Base-by-base conservation (phyloP, 768 basidiomycete genomes). In the Trametes coccinea region DNA sequence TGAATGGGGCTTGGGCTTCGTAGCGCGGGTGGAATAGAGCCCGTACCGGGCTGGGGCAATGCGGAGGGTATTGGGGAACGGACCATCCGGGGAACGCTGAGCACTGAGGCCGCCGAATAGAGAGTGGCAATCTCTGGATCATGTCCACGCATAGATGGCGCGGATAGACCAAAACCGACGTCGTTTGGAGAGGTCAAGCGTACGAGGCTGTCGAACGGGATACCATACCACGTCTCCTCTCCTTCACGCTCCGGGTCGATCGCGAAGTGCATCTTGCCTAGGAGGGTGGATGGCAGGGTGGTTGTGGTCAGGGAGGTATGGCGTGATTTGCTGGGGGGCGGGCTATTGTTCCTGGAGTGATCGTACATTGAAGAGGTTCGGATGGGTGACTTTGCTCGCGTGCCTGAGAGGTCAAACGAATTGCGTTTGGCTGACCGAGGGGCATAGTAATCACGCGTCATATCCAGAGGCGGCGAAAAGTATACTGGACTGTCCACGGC, bases 71-170 rank as follows among this genome's bases (percentile, higher is more conserved):
- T 67, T 2, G 79, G 74, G 16, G 78, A 72, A 39, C 74, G 75
- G 30, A 70, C 45, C 45, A 75, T 77, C 27, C 76, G 73, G 5
- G 88, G 83, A 31, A 92, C 81, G 30, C 88, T 89, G 75, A 86
- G 83, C 27, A 93, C 78, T 2, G 89, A 91, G 5, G 90, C 90
- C 0, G 90, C 90, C n/a, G 90, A 90, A 72, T 93, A 94, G 5
- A 93, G 78, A 3, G 92, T 93, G 16, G 91, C 89, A 9, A 92
- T 88, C 53, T 95, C 93, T 0, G 88, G 80, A 72, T 93, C 92
- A 17, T 80, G 80, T 11, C 78, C 76, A 37, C 81, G 76, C 11
- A 77, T 72, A 1, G 80, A 76, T 0, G 81, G 74, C 69, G 84
- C 87, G 0, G 84, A 77, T 50, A 59, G 45, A 22, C 68, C 66